phyloP scores from a whole-genome alignment of 345 rosid genomes.

The Lepidium aucheri region DNA sequence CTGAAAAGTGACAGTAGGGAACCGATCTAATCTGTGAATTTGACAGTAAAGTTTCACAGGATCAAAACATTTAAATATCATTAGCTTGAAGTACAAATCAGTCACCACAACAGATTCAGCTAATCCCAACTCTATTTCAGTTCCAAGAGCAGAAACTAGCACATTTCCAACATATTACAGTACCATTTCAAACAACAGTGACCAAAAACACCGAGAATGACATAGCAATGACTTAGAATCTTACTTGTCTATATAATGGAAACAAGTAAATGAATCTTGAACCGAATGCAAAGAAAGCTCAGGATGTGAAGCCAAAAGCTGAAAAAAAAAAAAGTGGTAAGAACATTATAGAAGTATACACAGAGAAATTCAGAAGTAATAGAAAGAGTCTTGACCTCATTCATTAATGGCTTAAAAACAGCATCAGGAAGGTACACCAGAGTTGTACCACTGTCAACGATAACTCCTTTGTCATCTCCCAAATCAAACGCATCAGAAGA shows the following conservation, averaged over 20 bases:
- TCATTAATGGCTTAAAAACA: conserved; percentile 47
- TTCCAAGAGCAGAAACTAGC: neutral
- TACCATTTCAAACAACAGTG: neutral
- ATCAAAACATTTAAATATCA: neutral
- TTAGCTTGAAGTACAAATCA: neutral
- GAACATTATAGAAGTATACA: neutral
- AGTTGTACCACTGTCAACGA: conserved; percentile 93
- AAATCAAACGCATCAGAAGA: conserved; percentile 42
- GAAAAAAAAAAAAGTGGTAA: neutral
- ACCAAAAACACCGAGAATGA: too few species aligned
- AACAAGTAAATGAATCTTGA: conserved; percentile 62
- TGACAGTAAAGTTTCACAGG: neutral
- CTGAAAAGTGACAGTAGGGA: conserved; percentile 61
- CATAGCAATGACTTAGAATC: conserved; percentile 7
- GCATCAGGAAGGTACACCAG: conserved; percentile 68
- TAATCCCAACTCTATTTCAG: neutral
- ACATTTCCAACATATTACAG: neutral
- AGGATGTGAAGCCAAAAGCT: conserved; percentile 52
- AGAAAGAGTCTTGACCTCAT: conserved; percentile 31
- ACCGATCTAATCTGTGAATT: conserved; percentile 61
- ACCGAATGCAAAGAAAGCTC: conserved; percentile 42
- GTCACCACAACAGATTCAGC: neutral
- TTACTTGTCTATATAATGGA: conserved; percentile 51
- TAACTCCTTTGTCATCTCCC: conserved; percentile 54
- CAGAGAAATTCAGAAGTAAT: neutral